These are phyloP conservation scores for Allomyces macrogynus DNA, from an alignment of 192 early-diverging fungal genomes.

Conservation along the genomic window DNA sequence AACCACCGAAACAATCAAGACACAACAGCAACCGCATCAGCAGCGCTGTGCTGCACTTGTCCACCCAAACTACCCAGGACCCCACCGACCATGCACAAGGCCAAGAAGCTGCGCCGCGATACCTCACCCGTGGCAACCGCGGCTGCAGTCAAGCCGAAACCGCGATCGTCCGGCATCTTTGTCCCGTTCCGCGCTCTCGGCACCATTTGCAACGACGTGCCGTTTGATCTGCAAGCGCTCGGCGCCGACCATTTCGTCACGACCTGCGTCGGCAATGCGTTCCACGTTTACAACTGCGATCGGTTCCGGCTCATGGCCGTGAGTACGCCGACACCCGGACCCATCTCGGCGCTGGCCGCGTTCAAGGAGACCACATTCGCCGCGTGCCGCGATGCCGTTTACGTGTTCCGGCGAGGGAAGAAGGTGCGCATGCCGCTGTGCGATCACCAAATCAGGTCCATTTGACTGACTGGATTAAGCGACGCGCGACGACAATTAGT, in stretches of 20 bases:
- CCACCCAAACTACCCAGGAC: too few relatives aligned
- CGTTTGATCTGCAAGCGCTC: conserved; percentile 55
- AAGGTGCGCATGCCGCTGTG: conserved; percentile 21
- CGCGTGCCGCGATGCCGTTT: conserved; percentile 39
- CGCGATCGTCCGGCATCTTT: conserved; percentile 30
- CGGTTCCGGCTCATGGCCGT: conserved; percentile 60
- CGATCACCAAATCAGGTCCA: neutral
- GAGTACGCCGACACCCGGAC: conserved; percentile 38
- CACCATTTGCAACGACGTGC: conserved; percentile 61
- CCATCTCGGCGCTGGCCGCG: conserved; percentile 51
- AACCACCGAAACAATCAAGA: too few relatives aligned
- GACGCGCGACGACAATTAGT: conserved; percentile 2
- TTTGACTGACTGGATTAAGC: conserved; percentile 7
- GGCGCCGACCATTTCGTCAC: conserved; percentile 63
- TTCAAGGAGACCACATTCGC: conserved; percentile 52
- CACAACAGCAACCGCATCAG: too few relatives aligned
- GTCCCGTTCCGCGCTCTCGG: conserved; percentile 82
- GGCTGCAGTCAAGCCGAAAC: neutral
- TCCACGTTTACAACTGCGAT: conserved; percentile 69
- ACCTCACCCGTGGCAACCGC: too few relatives aligned
- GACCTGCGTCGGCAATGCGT: conserved; percentile 67
- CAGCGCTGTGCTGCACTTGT: too few relatives aligned
- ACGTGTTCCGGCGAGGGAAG: conserved; percentile 44
- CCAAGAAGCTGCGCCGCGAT: too few relatives aligned
- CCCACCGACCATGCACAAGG: too few relatives aligned